phyloP scores from a whole-genome alignment of 768 basidiomycete species.

The Rhizopogon rudus region DNA sequence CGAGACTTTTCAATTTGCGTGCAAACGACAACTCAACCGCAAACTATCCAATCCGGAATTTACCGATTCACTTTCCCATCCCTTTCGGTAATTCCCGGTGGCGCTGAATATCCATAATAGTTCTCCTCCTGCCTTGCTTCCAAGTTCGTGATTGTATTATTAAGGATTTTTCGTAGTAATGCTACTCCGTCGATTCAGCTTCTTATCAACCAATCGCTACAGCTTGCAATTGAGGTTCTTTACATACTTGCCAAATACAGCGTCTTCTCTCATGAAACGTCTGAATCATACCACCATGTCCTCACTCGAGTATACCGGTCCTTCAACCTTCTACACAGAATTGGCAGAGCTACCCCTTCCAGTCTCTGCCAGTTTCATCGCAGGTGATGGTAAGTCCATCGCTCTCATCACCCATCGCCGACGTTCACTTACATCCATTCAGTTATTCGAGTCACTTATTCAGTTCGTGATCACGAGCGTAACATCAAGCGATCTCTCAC shows the following conservation, averaged over 20 bases:
- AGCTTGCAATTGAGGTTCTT: neutral
- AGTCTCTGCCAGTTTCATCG: constrained; percentile 29
- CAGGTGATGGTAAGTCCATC: neutral
- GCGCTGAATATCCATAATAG: neutral
- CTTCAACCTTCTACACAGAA: constrained; percentile 25
- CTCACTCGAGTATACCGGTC: constrained; percentile 14
- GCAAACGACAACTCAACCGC: too few species aligned
- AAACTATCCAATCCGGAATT: neutral
- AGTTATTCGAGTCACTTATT: constrained; percentile 43
- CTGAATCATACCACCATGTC: constrained; percentile 8
- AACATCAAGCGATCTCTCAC: constrained; percentile 42
- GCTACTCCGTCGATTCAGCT: neutral
- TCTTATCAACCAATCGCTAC: neutral
- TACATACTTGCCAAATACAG: neutral
- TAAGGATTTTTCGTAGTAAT: too few species aligned
- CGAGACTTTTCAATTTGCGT: neutral
- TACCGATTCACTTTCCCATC: constrained; percentile 8
- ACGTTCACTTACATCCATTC: neutral
- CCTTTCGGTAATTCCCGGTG: neutral
- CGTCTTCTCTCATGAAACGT: too few species aligned
- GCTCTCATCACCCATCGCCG: neutral
- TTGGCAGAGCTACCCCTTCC: constrained; percentile 38
- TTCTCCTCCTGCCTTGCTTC: constrained; percentile 6
- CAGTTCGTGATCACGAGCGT: constrained; percentile 44
- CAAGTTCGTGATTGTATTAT: neutral